These are phyloP conservation scores for Paracorniculantispora psalliotae DNA, from an alignment of 2,329 filamentous ascomycete species.

Conservation along the genomic window DNA sequence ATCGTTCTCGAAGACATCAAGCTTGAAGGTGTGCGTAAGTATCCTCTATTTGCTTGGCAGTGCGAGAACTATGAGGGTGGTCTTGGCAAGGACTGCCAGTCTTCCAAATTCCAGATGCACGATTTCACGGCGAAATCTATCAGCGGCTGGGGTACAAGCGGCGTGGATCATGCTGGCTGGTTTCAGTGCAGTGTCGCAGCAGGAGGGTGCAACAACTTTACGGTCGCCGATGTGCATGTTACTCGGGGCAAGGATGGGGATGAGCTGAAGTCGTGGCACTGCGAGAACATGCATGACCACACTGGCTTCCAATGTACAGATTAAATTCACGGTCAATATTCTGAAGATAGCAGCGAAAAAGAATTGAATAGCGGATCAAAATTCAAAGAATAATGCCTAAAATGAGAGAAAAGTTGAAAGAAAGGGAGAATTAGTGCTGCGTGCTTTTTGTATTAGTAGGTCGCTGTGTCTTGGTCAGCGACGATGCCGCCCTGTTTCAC, in stretches of 20 bases:
- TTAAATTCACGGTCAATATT: neutral
- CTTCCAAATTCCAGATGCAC: conserved; percentile 27
- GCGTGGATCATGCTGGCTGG: conserved; percentile 22
- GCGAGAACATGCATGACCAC: conserved; percentile 11
- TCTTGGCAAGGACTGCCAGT: conserved; percentile 30
- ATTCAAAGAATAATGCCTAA: neutral
- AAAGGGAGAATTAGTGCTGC: too few relatives aligned
- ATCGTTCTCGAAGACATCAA: conserved; percentile 28
- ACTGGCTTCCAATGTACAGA: conserved; percentile 5
- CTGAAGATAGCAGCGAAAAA: neutral
- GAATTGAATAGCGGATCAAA: neutral
- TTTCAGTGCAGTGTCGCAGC: conserved; percentile 29
- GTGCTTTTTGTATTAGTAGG: neutral
- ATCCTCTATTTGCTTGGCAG: conserved; percentile 31
- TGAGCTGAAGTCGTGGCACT: conserved; percentile 15
- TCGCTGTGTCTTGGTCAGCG: neutral
- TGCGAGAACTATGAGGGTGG: conserved; percentile 32
- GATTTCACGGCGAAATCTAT: conserved; percentile 25
- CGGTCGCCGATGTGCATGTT: conserved; percentile 22
- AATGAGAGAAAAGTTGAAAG: too few relatives aligned
- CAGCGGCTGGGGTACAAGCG: conserved; percentile 23
- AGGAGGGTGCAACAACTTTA: conserved; percentile 27
- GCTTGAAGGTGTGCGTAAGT: conserved; percentile 22
- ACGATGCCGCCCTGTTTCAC: neutral
- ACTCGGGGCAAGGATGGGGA: conserved; percentile 15